Evolutionary conservation across 768 basidiomycete species (phyloP), one percentile per base, ranked within the genome.

Genomic region (Boletus barrowsii): DNA sequence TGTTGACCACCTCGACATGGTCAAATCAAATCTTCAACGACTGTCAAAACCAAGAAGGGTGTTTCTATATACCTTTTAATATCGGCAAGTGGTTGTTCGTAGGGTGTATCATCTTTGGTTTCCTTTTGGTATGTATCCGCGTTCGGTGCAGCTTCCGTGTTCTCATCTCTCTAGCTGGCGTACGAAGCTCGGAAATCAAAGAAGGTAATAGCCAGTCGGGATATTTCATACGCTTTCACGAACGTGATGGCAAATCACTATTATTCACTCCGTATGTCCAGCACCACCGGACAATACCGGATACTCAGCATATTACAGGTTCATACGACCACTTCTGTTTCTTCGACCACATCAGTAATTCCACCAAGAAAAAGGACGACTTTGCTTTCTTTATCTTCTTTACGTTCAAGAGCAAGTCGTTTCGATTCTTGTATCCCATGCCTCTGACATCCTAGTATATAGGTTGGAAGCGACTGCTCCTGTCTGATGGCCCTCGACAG

Each of bases 331-430:
- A 96, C 69, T 98, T 98, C 71, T 98, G 97, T 73, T 94, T 99
- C 78, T 98, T 98, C 70, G 87, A 90, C 62, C 93, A 98, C 62
- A 97, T 99, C 72, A 86, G 86, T 66, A 87, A 91, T 66, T 98
- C 97, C 26, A 94, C 93, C 30, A 98, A 96, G 80, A 86, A 84
- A 57, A 94, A 88, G 71, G 97, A 99, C 68, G 93, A 97, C 66
- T 94, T 99, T 72, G 95, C 96, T 33, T 98, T 98, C 80, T 99
- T 97, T 73, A 83, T 98, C 67, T 99, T 98, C 83, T 99, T 99
- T 74, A 90, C 89, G 1, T 98, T 99, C 82, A 99, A 99, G 79
- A 96, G 96, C 91, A 56, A 50, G 85, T 76, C 18, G 8, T 46
- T 20, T 47, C 17, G 15, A 42, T 43, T 33, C 20, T 13, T 47